Conservation (phyloP, 305 asterid genomes). For the Fraxinus xanthoxyloides region DNA sequence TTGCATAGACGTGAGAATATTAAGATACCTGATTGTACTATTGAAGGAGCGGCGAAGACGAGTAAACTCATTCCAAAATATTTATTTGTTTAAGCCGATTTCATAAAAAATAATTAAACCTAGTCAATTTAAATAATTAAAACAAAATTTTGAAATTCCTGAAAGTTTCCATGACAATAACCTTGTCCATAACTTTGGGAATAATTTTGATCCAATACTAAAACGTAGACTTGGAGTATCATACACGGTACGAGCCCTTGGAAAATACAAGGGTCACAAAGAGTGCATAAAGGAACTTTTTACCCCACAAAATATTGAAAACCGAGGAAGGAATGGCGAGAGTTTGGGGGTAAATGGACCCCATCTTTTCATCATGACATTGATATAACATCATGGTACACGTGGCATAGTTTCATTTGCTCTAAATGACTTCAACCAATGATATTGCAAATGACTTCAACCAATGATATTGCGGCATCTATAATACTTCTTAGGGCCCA, state of each 20-base stretch:
- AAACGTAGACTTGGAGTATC: conserved; percentile 2
- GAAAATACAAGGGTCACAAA: not conserved
- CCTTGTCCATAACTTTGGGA: not conserved
- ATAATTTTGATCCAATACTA: not conserved
- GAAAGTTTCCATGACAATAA: not conserved
- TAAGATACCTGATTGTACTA: not conserved
- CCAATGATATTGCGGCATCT: conserved; percentile 41
- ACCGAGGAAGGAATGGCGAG: not conserved
- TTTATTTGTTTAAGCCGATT: not conserved
- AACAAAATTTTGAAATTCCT: not conserved
- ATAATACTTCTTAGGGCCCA: conserved; percentile 22
- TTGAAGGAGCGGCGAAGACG: not conserved
- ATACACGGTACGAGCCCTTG: not conserved
- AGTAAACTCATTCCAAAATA: not conserved
- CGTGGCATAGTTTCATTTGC: conserved; percentile 25
- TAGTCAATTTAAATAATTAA: not conserved
- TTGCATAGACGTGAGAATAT: not conserved
- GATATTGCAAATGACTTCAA: conserved; percentile 27
- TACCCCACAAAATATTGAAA: not conserved
- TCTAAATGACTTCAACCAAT: conserved; percentile 32
- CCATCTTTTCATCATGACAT: conserved; percentile 29
- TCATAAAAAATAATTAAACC: not conserved
- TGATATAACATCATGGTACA: conserved; percentile 30
- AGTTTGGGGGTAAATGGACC: not conserved
- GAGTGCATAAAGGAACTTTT: not conserved